Base-by-base conservation (phyloP, 306 rosid genomes). In the Prunus davidiana region DNA sequence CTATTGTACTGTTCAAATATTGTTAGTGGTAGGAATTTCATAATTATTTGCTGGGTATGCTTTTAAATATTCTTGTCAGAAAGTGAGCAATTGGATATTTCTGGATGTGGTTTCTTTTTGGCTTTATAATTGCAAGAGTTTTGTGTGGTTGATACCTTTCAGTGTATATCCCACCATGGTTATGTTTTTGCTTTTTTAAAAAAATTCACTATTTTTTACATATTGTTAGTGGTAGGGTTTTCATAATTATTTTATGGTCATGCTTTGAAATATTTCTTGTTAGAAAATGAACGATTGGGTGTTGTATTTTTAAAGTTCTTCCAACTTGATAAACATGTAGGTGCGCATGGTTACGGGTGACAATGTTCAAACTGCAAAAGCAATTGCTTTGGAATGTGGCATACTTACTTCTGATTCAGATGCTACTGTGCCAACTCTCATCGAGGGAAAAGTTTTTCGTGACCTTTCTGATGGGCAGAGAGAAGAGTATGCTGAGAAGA, bases 261-360 rank as follows among this genome's bases (percentile, higher is more conserved):
- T 24, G 57, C 43, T 52, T 15, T 52, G 5, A 52, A 52, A 18
- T 52, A 18, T 52, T 52, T 6, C 2, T 14, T 38, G 8, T 52
- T 47, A 22, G 3, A 7, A 45, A 66, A 13, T 25, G 54, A 67
- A 45, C 16, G 32, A 5, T 1, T 69, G 62, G 62, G 52, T 32
- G 69, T 25, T 25, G 69, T 3, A 20, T 11, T 13, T 74, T 74
- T 71, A 13, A 63, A 6, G 19, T 58, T 74, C 15, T 61, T 61
- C 47, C 47, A 74, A 18, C 62, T 19, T 61, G 22, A 11, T 28
- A 19, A 72, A 72, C 28, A 18, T 18, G 45, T 78, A 95, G 98
- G 96, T 94, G 20, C 90, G 90, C 64, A 94, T 92, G 98, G 90
- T 94, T 75, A 94, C 98, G 1, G 98, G 98, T 51, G 98, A 94